phyloP scores from a whole-genome alignment of 2,329 filamentous ascomycete species.

The Pestalotiopsis sp. region DNA sequence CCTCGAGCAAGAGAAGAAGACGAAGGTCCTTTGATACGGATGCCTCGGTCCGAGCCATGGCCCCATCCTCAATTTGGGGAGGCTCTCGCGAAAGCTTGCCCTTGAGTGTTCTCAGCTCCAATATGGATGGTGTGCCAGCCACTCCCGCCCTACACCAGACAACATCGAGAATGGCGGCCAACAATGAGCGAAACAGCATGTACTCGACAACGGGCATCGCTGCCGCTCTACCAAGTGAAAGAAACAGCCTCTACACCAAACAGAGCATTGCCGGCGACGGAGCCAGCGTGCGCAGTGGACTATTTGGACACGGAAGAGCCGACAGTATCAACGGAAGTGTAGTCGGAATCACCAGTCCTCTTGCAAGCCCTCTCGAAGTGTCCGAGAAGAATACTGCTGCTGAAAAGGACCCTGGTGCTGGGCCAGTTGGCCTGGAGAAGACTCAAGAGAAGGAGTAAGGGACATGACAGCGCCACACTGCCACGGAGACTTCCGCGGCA shows the following conservation, averaged over 20 bases:
- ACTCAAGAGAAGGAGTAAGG: constrained; percentile 14
- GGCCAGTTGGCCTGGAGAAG: constrained; percentile 22
- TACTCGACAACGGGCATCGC: constrained; percentile 76
- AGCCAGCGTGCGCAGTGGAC: constrained; percentile 77
- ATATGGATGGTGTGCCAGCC: constrained; percentile 55
- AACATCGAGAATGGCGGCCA: constrained; percentile 37
- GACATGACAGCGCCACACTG: background rate
- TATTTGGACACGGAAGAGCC: constrained; percentile 75
- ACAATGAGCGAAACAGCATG: constrained; percentile 73
- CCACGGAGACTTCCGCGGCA: background rate
- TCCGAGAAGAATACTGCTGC: constrained; percentile 31
- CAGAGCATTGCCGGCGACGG: constrained; percentile 64
- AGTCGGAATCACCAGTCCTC: constrained; percentile 60
- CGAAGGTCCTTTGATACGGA: constrained; percentile 83
- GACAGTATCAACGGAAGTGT: constrained; percentile 84
- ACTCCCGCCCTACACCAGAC: constrained; percentile 58
- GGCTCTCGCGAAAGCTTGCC: constrained; percentile 80
- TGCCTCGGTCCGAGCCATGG: constrained; percentile 81
- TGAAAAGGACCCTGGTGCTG: constrained; percentile 31
- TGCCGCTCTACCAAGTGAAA: constrained; percentile 70
- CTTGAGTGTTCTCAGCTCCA: constrained; percentile 76
- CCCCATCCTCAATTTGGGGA: constrained; percentile 80
- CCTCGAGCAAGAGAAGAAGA: constrained; percentile 76
- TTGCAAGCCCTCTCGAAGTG: constrained; percentile 59
- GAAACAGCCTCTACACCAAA: constrained; percentile 79